These are phyloP conservation scores for Phytophthora europaea DNA, from an alignment of 352 stramenopile species.

Conservation along the genomic window DNA sequence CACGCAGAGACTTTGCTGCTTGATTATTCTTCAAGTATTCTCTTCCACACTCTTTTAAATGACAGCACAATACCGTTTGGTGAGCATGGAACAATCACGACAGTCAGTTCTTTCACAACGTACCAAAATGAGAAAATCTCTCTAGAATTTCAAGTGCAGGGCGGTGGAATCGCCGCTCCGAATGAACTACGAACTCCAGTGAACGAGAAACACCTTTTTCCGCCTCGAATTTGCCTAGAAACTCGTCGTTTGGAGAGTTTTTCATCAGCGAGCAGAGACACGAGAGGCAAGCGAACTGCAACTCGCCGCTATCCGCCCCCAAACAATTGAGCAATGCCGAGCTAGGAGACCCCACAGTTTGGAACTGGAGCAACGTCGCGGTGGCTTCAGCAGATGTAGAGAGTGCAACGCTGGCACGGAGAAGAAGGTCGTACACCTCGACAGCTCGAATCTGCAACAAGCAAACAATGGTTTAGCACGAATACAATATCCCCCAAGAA, in stretches of 20 bases:
- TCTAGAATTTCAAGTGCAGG: conserved; percentile 59
- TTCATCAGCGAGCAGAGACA: conserved; percentile 48
- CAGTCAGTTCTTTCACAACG: conserved; percentile 2
- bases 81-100: neutral
- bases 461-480: neutral
- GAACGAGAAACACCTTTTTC: conserved; percentile 34
- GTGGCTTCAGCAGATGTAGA: conserved; percentile 3
- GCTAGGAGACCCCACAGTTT: conserved; percentile 43
- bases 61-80: neutral
- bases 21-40: conserved; percentile 21
- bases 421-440: conserved; percentile 30
- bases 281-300: conserved; percentile 51
- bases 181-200: conserved; percentile 40
- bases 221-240: conserved; percentile 42
- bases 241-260: conserved; percentile 37
- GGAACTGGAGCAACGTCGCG: conserved; percentile 34
- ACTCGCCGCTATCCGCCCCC: conserved; percentile 24
- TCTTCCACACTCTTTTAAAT: conserved; percentile 28
- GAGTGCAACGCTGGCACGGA: conserved; percentile 11
- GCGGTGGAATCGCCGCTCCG: conserved; percentile 50
- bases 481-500: no score
- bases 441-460: conserved; percentile 25
- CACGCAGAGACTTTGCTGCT: conserved; percentile 7
- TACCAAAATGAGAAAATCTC: conserved; percentile 61
- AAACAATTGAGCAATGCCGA: conserved; percentile 51